Evolutionary conservation across 2,329 filamentous ascomycete species (phyloP).

Genomic region (Hypoxylon sp.): DNA sequence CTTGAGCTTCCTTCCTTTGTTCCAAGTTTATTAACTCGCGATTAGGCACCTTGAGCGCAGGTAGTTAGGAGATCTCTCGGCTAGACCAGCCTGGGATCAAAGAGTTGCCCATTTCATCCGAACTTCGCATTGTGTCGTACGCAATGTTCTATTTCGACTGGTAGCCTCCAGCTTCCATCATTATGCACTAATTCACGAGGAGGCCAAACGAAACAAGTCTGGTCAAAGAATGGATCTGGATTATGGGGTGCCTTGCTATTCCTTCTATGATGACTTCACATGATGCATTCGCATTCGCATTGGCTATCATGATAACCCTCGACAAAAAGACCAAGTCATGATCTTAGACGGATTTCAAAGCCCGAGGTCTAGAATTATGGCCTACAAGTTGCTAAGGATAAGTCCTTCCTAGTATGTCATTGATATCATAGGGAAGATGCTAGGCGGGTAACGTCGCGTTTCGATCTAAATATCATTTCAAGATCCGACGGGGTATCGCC

Average conservation of each 20-base stretch:
- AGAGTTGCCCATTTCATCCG: conserved; percentile 2
- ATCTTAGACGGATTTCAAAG: no score
- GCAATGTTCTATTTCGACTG: conserved; percentile 19
- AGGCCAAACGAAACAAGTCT: conserved; percentile 6
- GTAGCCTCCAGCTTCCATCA: conserved; percentile 3
- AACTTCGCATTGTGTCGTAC: conserved; percentile 12
- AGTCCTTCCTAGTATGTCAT: conserved; percentile 7
- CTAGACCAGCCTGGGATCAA: conserved; percentile 17
- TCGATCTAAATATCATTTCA: conserved; percentile 5
- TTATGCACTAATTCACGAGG: conserved; percentile 16
- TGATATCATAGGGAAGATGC: neutral
- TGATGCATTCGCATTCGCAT: no score
- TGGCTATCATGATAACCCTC: no score
- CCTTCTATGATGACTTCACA: no score
- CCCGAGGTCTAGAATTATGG: no score
- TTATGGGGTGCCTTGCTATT: conserved; percentile 10
- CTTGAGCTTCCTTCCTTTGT: conserved; percentile 26
- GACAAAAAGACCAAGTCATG: no score
- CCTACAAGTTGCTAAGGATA: neutral
- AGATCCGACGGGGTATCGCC: conserved; percentile 12
- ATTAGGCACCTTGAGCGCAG: conserved; percentile 21
- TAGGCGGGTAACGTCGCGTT: conserved; percentile 26
- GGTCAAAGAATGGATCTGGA: conserved; percentile 7
- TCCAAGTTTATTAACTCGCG: conserved; percentile 26
- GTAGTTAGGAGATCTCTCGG: conserved; percentile 10